Base-by-base conservation (phyloP, 2,329 filamentous ascomycete species). In the Fusarium anguioides region DNA sequence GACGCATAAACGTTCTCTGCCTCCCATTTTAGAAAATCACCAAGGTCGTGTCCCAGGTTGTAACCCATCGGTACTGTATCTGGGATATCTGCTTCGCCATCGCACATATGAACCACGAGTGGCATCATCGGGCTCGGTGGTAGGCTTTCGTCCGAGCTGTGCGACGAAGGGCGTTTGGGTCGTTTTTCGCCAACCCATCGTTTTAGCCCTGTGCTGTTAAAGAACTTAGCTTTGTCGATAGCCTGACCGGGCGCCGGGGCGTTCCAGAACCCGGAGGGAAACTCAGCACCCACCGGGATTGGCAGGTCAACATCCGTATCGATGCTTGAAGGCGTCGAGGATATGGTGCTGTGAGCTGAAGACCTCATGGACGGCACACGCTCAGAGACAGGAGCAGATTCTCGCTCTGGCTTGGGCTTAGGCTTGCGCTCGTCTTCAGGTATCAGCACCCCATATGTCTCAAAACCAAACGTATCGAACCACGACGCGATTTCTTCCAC, bases 1-100 rank as follows among this genome's bases (percentile, higher is more conserved):
- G 67, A 64, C 4, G 75, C 76, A 55, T 79, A 83, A 3, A 82
- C 81, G 53, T 86, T 78, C 67, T 86, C 81, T 6, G 83, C 77
- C 73, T 87, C 86, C 86, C 86, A 89, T 53, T 77, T 80, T 45
- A 89, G 71, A 67, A 87, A 89, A 61, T 88, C 86, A 3, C 84
- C 84, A 36, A 89, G 72, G 70, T 89, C 87, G 62, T 87, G 84
- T 12, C 82, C 81, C 4, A 89, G 78, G 64, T 89, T 89, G 71
- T 84, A 88, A 0, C 86, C 86, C 86, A 89, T 88, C 1, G 86
- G 84, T 51, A 86, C 81, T 24, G 74, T 62, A 33, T 72, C 69
- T 26, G 64, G 58, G 27, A 65, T 69, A 54, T 67, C 70, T 39
- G 75, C 66, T 72, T 68, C 71, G 39, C 77, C 79, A 39, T 79